Conservation (phyloP, 1,284 basidiomycete genomes). For the Cutaneotrichosporon dermatis region DNA sequence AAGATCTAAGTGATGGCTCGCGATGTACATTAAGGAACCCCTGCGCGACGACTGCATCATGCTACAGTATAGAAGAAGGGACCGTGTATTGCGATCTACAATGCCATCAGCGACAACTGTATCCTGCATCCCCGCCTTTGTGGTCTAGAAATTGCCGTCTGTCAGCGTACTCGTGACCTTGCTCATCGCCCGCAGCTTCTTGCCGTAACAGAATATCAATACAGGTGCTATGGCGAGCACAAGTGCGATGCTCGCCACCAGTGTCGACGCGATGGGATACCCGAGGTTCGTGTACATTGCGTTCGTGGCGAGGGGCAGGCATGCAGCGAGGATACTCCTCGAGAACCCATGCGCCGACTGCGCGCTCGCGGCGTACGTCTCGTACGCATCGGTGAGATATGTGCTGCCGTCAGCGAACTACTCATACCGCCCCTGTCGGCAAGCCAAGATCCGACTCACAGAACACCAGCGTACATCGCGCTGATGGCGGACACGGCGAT, state of each 20-base stretch:
- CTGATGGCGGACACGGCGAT: constrained; percentile 34
- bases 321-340: constrained; percentile 37
- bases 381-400: constrained; percentile 45
- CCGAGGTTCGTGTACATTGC: constrained; percentile 42
- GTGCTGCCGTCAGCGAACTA: constrained; percentile 21
- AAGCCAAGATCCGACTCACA: constrained; percentile 26
- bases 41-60: too few species aligned
- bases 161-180: constrained; percentile 39
- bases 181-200: constrained; percentile 36
- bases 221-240: constrained; percentile 40
- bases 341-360: constrained; percentile 46
- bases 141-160: neutral
- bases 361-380: constrained; percentile 45
- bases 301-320: constrained; percentile 41
- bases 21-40: too few species aligned
- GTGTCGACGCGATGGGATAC: constrained; percentile 39
- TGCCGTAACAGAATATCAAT: constrained; percentile 40
- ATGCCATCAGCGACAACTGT: too few species aligned
- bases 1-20: constrained; percentile 11
- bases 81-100: too few species aligned
- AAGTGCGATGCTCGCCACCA: constrained; percentile 41
- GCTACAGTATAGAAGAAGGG: too few species aligned
- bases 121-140: too few species aligned
- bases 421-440: too few species aligned
- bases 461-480: constrained; percentile 40